Percentiles rank a stretch among this genome's conserved stretches.
phyloP scores from a whole-genome alignment of 352 stramenopile species.

The Peronospora belbahrii region DNA sequence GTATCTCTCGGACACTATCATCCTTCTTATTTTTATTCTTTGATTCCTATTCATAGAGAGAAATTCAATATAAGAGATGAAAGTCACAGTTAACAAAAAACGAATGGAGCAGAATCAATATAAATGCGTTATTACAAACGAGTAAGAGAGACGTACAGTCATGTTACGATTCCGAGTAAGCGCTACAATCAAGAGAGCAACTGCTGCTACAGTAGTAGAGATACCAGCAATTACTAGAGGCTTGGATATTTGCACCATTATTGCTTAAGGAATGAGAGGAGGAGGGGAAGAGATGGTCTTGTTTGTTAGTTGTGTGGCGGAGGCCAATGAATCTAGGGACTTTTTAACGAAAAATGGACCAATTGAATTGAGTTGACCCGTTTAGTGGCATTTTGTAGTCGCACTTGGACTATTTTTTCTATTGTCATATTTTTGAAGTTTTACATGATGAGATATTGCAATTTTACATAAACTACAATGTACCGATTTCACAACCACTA shows the following conservation, averaged over 20 bases:
- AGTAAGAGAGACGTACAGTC: constrained; percentile 26
- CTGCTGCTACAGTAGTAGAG: constrained; percentile 51
- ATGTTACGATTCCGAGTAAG: constrained; percentile 32
- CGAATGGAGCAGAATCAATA: background rate
- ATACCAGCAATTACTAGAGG: constrained; percentile 67
- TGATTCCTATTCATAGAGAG: constrained; percentile 19
- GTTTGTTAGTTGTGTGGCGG: constrained; percentile 12
- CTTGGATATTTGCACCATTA: constrained; percentile 78
- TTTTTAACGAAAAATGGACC: background rate
- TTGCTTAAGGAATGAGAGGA: background rate
- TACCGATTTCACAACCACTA: too few species aligned
- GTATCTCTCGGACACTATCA: constrained; percentile 61
- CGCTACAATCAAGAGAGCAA: constrained; percentile 47
- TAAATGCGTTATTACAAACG: constrained; percentile 1
- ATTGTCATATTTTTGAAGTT: too few species aligned
- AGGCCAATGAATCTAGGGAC: background rate
- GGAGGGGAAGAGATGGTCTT: constrained; percentile 6
- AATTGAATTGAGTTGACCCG: too few species aligned
- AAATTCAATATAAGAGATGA: background rate
- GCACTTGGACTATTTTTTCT: too few species aligned
- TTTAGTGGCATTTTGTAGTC: background rate
- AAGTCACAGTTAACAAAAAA: background rate
- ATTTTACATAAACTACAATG: too few species aligned
- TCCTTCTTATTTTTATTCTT: constrained; percentile 55
- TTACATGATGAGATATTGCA: too few species aligned